Percentiles rank a stretch among this genome's conserved stretches.
These are phyloP conservation scores for Kluyveromyces sp. DNA, from an alignment of 1,139 yeast species.

Conservation along the genomic window DNA sequence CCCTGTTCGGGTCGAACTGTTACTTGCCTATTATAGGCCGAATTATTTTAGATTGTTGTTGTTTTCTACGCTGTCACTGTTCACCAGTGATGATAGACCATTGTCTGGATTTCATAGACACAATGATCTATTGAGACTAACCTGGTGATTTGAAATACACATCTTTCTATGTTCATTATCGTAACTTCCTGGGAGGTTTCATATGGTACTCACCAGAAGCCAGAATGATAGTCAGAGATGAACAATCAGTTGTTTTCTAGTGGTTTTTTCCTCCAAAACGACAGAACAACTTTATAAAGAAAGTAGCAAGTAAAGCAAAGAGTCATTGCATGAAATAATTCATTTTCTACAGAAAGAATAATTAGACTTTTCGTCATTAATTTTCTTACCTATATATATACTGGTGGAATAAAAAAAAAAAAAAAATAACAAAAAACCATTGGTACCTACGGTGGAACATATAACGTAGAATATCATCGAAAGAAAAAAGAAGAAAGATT, in stretches of 20 bases:
- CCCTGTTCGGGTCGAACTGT: neutral
- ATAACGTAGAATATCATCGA: too few relatives aligned
- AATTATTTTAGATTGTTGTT: neutral
- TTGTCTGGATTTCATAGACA: neutral
- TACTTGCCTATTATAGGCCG: neutral
- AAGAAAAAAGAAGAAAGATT: too few relatives aligned
- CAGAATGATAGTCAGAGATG: constrained; percentile 2
- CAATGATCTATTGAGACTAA: neutral
- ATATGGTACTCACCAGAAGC: neutral
- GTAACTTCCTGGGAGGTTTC: constrained; percentile 1
- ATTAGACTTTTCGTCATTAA: too few relatives aligned
- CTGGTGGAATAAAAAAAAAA: too few relatives aligned
- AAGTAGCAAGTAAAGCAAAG: too few relatives aligned
- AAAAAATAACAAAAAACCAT: too few relatives aligned
- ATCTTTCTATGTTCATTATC: constrained; percentile 3
- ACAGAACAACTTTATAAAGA: too few relatives aligned
- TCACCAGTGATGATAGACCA: neutral
- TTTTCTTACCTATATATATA: too few relatives aligned
- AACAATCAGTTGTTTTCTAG: neutral
- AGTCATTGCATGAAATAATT: too few relatives aligned
- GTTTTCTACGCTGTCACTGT: neutral
- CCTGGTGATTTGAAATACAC: neutral
- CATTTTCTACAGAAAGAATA: too few relatives aligned
- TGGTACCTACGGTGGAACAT: too few relatives aligned
- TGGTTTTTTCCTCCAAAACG: neutral